Percentiles rank a stretch among this genome's conserved stretches.
phyloP scores from a whole-genome alignment of 208 protist genomes.

The Crithidia mellificae region DNA sequence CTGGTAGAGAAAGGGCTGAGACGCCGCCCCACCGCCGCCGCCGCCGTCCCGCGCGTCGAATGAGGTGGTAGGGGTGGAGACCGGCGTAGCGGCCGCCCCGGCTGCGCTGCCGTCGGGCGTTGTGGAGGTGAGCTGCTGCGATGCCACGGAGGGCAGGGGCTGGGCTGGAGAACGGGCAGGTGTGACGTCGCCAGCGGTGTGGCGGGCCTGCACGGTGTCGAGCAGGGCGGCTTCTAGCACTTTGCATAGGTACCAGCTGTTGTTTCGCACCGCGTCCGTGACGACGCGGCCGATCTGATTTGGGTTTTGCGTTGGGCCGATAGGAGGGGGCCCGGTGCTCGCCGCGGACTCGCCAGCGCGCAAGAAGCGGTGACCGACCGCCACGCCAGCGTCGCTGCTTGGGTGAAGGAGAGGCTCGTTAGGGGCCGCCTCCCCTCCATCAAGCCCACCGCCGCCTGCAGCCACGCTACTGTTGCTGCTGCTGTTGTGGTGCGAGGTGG shows the following conservation, averaged over 20 bases:
- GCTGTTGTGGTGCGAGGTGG: not conserved
- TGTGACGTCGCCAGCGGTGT: not conserved
- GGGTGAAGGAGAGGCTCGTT: not conserved
- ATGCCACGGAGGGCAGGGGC: no score
- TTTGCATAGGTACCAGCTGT: slow-evolving; percentile 73
- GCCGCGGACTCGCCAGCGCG: not conserved
- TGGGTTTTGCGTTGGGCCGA: slow-evolving; percentile 45
- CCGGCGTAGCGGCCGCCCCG: not conserved
- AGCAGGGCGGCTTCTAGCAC: slow-evolving; percentile 56
- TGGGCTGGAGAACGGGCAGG: not conserved
- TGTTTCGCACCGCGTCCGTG: slow-evolving; percentile 47
- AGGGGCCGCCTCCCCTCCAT: not conserved
- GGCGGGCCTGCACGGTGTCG: slow-evolving; percentile 37
- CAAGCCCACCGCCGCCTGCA: not conserved
- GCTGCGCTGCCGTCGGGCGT: not conserved
- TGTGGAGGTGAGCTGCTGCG: no score
- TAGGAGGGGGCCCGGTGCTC: not conserved
- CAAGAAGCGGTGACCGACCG: not conserved
- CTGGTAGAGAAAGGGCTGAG: slow-evolving; percentile 34
- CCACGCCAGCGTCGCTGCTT: not conserved
- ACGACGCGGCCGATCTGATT: slow-evolving; percentile 84
- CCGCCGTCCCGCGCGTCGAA: slow-evolving; percentile 8
- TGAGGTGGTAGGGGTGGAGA: not conserved
- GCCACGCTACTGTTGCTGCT: not conserved
- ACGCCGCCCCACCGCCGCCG: not conserved